Conservation (phyloP, 345 rosid genomes). For the Populus ilicifolia region DNA sequence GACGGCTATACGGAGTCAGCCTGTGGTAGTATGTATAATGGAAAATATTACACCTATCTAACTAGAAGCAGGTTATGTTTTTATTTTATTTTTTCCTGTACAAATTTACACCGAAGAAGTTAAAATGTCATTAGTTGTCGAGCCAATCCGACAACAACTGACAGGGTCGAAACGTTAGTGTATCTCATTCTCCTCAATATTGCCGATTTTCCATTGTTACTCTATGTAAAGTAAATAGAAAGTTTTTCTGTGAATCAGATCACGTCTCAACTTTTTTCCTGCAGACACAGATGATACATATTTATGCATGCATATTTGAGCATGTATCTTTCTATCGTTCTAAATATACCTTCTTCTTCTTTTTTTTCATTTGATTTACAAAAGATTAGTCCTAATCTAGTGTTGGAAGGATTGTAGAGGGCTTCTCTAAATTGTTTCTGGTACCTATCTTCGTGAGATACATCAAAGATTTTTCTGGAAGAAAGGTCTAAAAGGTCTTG, state of each 20-base stretch:
- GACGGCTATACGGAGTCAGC: not conserved
- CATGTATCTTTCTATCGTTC: too few species aligned
- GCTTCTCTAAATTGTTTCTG: not conserved
- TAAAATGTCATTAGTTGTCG: not conserved
- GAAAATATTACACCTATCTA: not conserved
- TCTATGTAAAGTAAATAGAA: not conserved
- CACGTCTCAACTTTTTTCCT: too few species aligned
- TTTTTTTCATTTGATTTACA: too few species aligned
- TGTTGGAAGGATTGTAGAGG: not conserved
- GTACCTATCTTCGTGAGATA: not conserved
- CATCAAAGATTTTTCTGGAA: not conserved
- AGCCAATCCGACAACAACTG: not conserved
- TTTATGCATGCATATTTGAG: too few species aligned
- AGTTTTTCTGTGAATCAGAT: too few species aligned
- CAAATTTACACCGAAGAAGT: not conserved
- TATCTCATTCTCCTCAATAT: not conserved
- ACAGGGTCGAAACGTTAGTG: not conserved
- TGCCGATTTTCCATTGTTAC: not conserved
- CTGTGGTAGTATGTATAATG: not conserved
- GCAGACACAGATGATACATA: too few species aligned
- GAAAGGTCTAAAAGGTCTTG: too few species aligned
- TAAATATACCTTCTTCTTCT: too few species aligned
- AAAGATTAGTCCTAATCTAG: not conserved
- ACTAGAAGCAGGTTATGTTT: too few species aligned
- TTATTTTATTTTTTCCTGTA: not conserved